Conservation (phyloP, 345 rosid species). For the rapeseed (Brassica napus) region Da-Ae NC_063442.1:292501-293000, state of each 20-base stretch:
- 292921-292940: background rate
- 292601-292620: too few relatives aligned
- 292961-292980: slow-evolving; percentile 13
- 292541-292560: slow-evolving; percentile 79
- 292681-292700: slow-evolving; percentile 93
- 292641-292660: too few relatives aligned
- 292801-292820: slow-evolving; percentile 98
- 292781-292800: slow-evolving; percentile 97
- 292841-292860: slow-evolving; percentile 92
- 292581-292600: slow-evolving; percentile 19
- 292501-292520: slow-evolving; percentile 90
- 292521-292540: slow-evolving; percentile 86
- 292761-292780: slow-evolving; percentile 76
- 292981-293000: background rate
- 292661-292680: slow-evolving; percentile 95
- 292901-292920: slow-evolving; percentile 32
- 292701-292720: slow-evolving; percentile 85
- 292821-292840: slow-evolving; percentile 88
- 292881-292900: slow-evolving; percentile 99
- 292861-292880: slow-evolving; percentile 81
- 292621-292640: too few relatives aligned
- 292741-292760: slow-evolving; percentile 79
- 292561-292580: slow-evolving; percentile 87
- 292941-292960: background rate
- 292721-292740: slow-evolving; percentile 82